Evolutionary conservation across 2,329 filamentous ascomycete species (phyloP).

Genomic region (Shiraia bambusicola): DNA sequence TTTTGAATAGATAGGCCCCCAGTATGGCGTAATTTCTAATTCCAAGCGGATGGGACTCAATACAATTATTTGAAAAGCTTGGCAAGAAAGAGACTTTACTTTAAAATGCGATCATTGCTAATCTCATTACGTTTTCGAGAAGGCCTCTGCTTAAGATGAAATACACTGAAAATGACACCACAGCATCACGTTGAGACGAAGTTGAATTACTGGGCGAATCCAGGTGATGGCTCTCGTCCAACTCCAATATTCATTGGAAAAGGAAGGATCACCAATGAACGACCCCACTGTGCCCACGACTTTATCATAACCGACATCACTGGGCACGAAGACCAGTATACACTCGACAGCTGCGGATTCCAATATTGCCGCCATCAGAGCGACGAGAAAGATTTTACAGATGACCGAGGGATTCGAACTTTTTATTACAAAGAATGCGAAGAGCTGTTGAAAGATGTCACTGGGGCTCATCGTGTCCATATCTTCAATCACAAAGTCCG

Average conservation of each 20-base stretch:
- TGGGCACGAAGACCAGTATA: constrained; percentile 21
- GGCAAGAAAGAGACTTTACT: too few relatives aligned
- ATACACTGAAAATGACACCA: not conserved
- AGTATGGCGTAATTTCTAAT: too few relatives aligned
- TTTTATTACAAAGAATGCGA: constrained; percentile 24
- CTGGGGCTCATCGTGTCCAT: constrained; percentile 57
- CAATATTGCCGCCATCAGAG: constrained; percentile 21
- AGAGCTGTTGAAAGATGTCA: constrained; percentile 46
- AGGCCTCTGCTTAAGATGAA: too few relatives aligned
- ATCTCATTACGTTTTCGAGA: too few relatives aligned
- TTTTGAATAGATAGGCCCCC: too few relatives aligned
- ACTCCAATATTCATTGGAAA: constrained; percentile 26
- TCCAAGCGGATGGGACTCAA: too few relatives aligned
- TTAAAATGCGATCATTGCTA: too few relatives aligned
- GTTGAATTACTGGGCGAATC: constrained; percentile 29
- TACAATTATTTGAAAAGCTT: too few relatives aligned
- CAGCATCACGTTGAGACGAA: constrained; percentile 20
- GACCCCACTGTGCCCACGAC: constrained; percentile 21
- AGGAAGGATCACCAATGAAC: constrained; percentile 25
- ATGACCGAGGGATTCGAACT: constrained; percentile 17
- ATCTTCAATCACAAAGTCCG: constrained; percentile 65
- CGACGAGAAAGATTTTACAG: constrained; percentile 19
- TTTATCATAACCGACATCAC: constrained; percentile 22
- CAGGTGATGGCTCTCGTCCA: constrained; percentile 23
- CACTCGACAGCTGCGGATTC: constrained; percentile 25